phyloP scores from a whole-genome alignment of 805 yeast species.

The Kodamaea lidongshanica region DNA sequence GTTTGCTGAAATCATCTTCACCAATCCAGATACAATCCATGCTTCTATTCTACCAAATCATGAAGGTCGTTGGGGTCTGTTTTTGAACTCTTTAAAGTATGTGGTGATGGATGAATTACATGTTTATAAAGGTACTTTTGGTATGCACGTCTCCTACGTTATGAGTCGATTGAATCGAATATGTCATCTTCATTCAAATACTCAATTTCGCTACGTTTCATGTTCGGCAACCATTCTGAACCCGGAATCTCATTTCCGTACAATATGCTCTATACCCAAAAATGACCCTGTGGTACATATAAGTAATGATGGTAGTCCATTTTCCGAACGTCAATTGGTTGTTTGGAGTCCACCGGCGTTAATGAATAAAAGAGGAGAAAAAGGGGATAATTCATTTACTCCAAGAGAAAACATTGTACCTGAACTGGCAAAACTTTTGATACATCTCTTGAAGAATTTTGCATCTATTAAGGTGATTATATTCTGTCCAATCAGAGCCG shows the following conservation, averaged over 20 bases:
- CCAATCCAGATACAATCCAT: conserved; percentile 94
- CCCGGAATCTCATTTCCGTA: conserved; percentile 67
- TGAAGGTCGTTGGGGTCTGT: conserved; percentile 58
- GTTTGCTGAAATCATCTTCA: conserved; percentile 73
- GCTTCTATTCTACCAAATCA: conserved; percentile 76
- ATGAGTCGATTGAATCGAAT: conserved; percentile 74
- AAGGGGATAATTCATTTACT: conserved; percentile 11
- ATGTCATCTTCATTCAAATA: conserved; percentile 43
- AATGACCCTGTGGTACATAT: conserved; percentile 48
- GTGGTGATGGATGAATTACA: conserved; percentile 86
- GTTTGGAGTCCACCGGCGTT: conserved; percentile 79
- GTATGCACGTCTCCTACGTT: conserved; percentile 83
- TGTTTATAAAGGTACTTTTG: conserved; percentile 84
- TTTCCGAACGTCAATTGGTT: conserved; percentile 66
- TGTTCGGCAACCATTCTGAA: conserved; percentile 89
- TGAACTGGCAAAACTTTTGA: conserved; percentile 71
- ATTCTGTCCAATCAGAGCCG: conserved; percentile 79
- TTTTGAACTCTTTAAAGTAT: conserved; percentile 56
- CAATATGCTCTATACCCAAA: conserved; percentile 59
- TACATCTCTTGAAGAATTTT: conserved; percentile 50
- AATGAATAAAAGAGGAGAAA: conserved; percentile 47
- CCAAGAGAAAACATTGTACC: conserved; percentile 61
- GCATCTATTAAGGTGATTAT: conserved; percentile 73
- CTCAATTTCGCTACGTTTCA: conserved; percentile 61
- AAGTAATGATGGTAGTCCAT: conserved; percentile 81